Evolutionary conservation across 2,329 filamentous ascomycete species (phyloP).

Genomic region (Acrocalymma vagum): DNA sequence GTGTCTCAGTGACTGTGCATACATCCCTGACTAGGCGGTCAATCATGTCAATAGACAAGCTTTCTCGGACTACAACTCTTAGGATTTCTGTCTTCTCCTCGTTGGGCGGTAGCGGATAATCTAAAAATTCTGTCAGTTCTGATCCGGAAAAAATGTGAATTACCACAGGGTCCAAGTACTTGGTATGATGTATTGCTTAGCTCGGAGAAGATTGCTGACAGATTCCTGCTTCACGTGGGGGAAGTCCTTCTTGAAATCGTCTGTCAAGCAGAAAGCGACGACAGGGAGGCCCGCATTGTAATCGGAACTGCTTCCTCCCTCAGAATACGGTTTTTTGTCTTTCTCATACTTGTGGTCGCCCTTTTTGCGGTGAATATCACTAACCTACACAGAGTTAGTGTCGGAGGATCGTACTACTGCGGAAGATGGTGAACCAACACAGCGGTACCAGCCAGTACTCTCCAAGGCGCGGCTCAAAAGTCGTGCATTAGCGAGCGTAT

Average conservation of each 20-base stretch:
- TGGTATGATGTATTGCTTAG: constrained; percentile 75
- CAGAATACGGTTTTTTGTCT: constrained; percentile 53
- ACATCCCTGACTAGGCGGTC: constrained; percentile 70
- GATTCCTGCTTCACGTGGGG: constrained; percentile 71
- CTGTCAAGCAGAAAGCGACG: constrained; percentile 71
- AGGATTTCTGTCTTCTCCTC: constrained; percentile 71
- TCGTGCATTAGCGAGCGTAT: constrained; percentile 70
- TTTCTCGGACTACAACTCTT: constrained; percentile 72
- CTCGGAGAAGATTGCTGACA: constrained; percentile 68
- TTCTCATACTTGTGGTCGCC: constrained; percentile 54
- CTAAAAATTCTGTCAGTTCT: constrained; percentile 38
- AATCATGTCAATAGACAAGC: constrained; percentile 73
- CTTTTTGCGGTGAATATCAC: constrained; percentile 70
- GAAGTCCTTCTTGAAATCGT: constrained; percentile 68
- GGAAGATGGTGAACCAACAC: constrained; percentile 21
- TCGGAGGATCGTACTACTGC: too few species aligned
- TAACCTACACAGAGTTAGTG: constrained; percentile 49
- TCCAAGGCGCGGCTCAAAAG: constrained; percentile 71
- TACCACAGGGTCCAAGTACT: constrained; percentile 51
- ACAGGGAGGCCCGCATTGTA: constrained; percentile 74
- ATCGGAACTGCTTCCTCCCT: constrained; percentile 61
- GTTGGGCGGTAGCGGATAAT: constrained; percentile 71
- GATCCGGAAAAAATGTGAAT: background rate
- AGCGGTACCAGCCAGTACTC: constrained; percentile 69
- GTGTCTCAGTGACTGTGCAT: constrained; percentile 65